Evolutionary conservation across 2,329 filamentous ascomycete species (phyloP).

Genomic region (Ceratocystiopsis brevicomis): DNA sequence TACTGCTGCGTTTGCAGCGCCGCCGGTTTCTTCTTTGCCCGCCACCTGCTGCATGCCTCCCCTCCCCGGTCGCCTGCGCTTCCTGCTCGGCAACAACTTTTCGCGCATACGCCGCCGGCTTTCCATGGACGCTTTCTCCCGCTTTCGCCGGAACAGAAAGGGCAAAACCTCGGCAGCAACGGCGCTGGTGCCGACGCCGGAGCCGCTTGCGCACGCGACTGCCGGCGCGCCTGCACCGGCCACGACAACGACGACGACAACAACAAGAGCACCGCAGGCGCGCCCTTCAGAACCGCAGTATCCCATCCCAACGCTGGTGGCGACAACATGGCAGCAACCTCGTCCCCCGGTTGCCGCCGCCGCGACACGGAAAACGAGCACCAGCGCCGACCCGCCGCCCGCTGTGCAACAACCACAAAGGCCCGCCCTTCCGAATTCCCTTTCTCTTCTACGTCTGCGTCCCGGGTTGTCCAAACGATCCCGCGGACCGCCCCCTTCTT

Average conservation of each 20-base stretch:
- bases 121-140: slow-evolving; percentile 15
- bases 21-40: no score
- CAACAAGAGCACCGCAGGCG: slow-evolving; percentile 1
- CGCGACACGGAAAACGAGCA: not conserved
- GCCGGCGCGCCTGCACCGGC: no score
- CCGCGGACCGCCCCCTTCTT: no score
- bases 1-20: no score
- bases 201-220: not conserved
- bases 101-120: not conserved
- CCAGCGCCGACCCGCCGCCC: not conserved
- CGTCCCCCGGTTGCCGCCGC: not conserved
- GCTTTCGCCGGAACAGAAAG: slow-evolving; percentile 9
- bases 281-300: no score
- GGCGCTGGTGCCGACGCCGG: not conserved
- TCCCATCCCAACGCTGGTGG: slow-evolving; percentile 2
- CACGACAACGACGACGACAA: slow-evolving; percentile 4
- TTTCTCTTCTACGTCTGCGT: no score
- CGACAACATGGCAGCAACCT: slow-evolving; percentile 5
- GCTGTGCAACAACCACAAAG: not conserved
- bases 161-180: not conserved
- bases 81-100: not conserved
- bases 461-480: no score
- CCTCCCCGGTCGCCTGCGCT: not conserved
- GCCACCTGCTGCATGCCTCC: no score
- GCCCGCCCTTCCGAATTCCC: no score